These are phyloP conservation scores for Malbranchea cinnamomea DNA, from an alignment of 2,329 filamentous ascomycete genomes.

Conservation along the genomic window DNA sequence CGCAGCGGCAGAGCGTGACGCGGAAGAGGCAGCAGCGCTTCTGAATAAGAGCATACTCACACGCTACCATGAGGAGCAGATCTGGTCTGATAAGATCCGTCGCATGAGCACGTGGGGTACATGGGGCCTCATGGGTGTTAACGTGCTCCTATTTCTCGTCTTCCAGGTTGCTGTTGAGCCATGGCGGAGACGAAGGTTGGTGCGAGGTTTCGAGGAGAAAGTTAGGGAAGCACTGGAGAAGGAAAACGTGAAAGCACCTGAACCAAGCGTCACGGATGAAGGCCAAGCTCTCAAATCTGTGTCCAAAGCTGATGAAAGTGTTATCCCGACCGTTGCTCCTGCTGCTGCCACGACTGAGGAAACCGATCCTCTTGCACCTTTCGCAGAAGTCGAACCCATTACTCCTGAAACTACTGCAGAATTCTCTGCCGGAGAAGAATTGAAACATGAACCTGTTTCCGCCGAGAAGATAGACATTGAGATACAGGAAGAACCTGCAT, in stretches of 20 bases:
- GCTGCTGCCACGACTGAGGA: constrained; percentile 3
- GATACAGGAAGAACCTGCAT: constrained; percentile 3
- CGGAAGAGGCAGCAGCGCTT: constrained; percentile 60
- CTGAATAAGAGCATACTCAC: constrained; percentile 73
- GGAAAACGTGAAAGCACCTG: constrained; percentile 28
- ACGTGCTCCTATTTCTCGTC: constrained; percentile 74
- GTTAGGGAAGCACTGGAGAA: constrained; percentile 56
- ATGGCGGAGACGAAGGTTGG: constrained; percentile 68
- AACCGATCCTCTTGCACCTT: constrained; percentile 6
- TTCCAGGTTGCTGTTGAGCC: constrained; percentile 86
- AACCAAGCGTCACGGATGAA: constrained; percentile 1
- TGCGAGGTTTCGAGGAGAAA: constrained; percentile 68
- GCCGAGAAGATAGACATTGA: constrained; percentile 5
- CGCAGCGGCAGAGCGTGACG: constrained; percentile 58
- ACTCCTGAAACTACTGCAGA: background rate
- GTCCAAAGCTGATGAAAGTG: background rate
- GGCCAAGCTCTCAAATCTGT: background rate
- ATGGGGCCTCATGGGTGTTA: constrained; percentile 94
- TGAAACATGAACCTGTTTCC: too few relatives aligned
- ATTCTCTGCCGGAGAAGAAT: too few relatives aligned
- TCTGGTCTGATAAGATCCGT: constrained; percentile 95
- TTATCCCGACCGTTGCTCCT: constrained; percentile 4
- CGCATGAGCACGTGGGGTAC: constrained; percentile 97
- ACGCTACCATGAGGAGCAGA: constrained; percentile 96
- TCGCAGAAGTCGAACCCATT: constrained; percentile 2